Evolutionary conservation across 2,329 filamentous ascomycete species (phyloP).

Genomic region (Chaetothyriales sp.): DNA sequence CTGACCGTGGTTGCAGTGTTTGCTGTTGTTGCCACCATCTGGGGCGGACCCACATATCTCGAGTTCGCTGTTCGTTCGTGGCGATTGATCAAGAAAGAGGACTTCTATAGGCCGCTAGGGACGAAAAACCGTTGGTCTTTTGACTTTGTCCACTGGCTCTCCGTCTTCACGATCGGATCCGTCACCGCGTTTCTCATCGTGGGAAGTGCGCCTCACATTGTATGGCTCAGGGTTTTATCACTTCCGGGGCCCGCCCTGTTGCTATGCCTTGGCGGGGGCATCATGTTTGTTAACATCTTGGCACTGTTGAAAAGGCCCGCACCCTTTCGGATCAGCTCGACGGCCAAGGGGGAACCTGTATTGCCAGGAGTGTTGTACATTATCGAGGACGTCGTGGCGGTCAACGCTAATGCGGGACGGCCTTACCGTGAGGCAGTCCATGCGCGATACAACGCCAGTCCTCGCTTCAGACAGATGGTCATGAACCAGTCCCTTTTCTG

Average conservation of each 20-base stretch:
- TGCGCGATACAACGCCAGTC: constrained; percentile 40
- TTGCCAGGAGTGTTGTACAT: constrained; percentile 51
- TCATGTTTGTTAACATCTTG: constrained; percentile 14
- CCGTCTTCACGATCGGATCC: constrained; percentile 11
- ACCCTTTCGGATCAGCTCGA: constrained; percentile 51
- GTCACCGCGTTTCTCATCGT: constrained; percentile 16
- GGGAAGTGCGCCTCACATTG: constrained; percentile 17
- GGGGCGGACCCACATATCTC: constrained; percentile 18
- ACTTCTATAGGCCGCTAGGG: constrained; percentile 18
- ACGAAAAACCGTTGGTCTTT: constrained; percentile 17
- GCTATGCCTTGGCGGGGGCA: constrained; percentile 8
- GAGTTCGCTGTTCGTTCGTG: constrained; percentile 17
- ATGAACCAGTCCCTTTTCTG: constrained; percentile 44
- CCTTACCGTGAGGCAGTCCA: constrained; percentile 39
- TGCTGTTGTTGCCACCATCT: constrained; percentile 18
- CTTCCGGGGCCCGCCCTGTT: constrained; percentile 16
- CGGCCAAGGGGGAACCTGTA: constrained; percentile 44
- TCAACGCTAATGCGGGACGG: constrained; percentile 49
- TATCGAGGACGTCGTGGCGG: constrained; percentile 54
- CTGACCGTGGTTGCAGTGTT: constrained; percentile 10
- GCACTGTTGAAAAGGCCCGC: constrained; percentile 29
- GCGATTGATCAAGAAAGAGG: constrained; percentile 17
- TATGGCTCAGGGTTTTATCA: constrained; percentile 17
- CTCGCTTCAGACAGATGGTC: constrained; percentile 41
- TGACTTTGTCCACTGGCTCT: constrained; percentile 17